Conservation (phyloP, 768 basidiomycete genomes). For the Suillus americanus region DNA sequence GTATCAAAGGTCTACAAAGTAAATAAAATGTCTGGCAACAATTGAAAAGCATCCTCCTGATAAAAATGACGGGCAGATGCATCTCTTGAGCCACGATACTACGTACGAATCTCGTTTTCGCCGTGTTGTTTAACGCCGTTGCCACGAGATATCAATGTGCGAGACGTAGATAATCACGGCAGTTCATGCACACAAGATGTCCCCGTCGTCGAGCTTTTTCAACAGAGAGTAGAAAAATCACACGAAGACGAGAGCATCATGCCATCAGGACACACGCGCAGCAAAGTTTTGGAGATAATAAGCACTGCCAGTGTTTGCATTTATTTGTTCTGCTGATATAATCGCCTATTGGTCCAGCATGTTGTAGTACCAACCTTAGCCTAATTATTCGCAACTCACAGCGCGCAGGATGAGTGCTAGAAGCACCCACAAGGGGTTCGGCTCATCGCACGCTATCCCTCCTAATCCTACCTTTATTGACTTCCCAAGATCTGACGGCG, state of each 20-base stretch:
- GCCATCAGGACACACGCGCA: neutral
- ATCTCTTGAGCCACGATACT: constrained; percentile 42
- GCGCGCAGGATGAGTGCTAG: constrained; percentile 22
- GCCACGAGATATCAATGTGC: constrained; percentile 41
- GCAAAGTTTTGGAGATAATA: neutral
- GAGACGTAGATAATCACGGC: constrained; percentile 69
- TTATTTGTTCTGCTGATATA: constrained; percentile 5
- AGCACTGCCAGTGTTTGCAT: neutral
- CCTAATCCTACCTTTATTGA: constrained; percentile 53
- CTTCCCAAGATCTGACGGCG: constrained; percentile 64
- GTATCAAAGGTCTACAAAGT: neutral
- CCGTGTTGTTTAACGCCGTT: constrained; percentile 71
- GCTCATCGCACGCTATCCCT: constrained; percentile 38
- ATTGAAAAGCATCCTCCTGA: constrained; percentile 34
- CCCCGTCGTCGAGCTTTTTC: neutral
- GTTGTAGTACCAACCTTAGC: constrained; percentile 5
- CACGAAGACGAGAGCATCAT: neutral
- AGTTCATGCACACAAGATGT: neutral
- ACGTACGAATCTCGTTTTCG: constrained; percentile 41
- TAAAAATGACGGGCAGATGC: constrained; percentile 48
- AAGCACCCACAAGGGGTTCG: constrained; percentile 7
- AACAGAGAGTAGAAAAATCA: neutral
- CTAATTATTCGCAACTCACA: neutral
- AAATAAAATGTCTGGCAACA: constrained; percentile 22
- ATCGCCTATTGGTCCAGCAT: neutral